Evolutionary conservation across 78 protist species (phyloP).

Genomic region (Blattamonas nauphoetae): DNA sequence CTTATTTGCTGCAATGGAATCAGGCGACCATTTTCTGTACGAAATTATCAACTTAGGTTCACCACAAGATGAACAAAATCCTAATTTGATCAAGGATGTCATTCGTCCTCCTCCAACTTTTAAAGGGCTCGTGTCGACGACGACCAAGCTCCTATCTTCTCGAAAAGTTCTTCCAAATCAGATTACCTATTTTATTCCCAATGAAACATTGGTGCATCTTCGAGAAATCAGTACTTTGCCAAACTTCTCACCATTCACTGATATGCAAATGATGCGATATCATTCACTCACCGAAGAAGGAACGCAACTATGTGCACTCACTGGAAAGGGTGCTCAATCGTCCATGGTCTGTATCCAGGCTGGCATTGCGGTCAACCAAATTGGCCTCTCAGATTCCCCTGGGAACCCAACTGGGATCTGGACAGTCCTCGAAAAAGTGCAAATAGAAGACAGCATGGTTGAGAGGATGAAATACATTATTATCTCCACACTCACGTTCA

Average conservation of each 20-base stretch:
- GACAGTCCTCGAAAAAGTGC: conserved; percentile 30
- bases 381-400: conserved; percentile 66
- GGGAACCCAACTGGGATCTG: conserved; percentile 61
- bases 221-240: too few species aligned
- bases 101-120: too few species aligned
- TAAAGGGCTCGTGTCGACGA: too few species aligned
- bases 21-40: conserved; percentile 65
- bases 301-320: conserved; percentile 50
- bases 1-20: conserved; percentile 84
- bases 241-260: neutral
- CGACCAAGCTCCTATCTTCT: too few species aligned
- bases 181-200: too few species aligned
- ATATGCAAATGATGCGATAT: neutral
- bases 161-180: too few species aligned
- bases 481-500: conserved; percentile 46
- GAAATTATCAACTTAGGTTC: conserved; percentile 25
- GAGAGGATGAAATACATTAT: neutral
- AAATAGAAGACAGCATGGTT: too few species aligned
- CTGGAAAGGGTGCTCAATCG: conserved; percentile 66
- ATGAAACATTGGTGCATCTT: too few species aligned
- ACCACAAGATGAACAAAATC: too few species aligned
- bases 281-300: too few species aligned
- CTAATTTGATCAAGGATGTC: too few species aligned
- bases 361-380: conserved; percentile 63
- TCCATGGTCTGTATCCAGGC: conserved; percentile 69